A percentile compares a stretch with the other conserved stretches of the same genome.
Evolutionary conservation across 106 monocot genomes (phyloP).

Genomic region (Acorus gramineus): DNA sequence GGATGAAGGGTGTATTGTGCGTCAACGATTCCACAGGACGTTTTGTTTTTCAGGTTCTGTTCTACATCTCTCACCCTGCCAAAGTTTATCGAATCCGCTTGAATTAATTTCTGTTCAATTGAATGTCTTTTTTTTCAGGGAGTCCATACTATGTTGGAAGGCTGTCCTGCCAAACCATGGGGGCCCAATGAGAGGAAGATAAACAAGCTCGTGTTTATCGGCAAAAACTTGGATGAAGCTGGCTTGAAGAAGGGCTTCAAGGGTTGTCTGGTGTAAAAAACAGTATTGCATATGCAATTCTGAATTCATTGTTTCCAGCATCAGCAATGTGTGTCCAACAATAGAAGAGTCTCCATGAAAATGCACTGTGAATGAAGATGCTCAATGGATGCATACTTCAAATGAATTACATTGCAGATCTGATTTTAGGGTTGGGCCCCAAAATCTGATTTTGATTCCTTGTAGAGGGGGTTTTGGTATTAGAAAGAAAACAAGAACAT

Average conservation of each 20-base stretch:
- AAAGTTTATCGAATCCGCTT: background rate
- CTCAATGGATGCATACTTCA: too few relatives aligned
- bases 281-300: too few relatives aligned
- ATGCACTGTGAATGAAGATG: too few relatives aligned
- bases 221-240: conserved; percentile 74
- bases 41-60: conserved; percentile 79
- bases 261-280: conserved; percentile 64
- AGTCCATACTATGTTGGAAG: conserved; percentile 81
- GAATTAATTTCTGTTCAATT: background rate
- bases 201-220: conserved; percentile 93
- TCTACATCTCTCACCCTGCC: background rate
- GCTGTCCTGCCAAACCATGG: conserved; percentile 88
- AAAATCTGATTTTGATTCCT: too few relatives aligned
- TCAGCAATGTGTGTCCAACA: too few relatives aligned
- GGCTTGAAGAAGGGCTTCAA: conserved; percentile 79
- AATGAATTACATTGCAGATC: too few relatives aligned
- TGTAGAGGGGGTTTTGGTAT: too few relatives aligned
- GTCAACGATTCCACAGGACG: conserved; percentile 84
- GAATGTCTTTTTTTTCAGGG: conserved; percentile 29
- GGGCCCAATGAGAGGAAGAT: conserved; percentile 56
- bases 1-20: conserved; percentile 83
- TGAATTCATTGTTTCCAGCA: too few relatives aligned
- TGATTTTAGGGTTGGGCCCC: too few relatives aligned
- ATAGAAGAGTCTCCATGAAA: too few relatives aligned
- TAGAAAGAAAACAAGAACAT: too few relatives aligned